Base-by-base conservation (phyloP, 768 basidiomycete genomes). In the Fomitopsis serialis region DNA sequence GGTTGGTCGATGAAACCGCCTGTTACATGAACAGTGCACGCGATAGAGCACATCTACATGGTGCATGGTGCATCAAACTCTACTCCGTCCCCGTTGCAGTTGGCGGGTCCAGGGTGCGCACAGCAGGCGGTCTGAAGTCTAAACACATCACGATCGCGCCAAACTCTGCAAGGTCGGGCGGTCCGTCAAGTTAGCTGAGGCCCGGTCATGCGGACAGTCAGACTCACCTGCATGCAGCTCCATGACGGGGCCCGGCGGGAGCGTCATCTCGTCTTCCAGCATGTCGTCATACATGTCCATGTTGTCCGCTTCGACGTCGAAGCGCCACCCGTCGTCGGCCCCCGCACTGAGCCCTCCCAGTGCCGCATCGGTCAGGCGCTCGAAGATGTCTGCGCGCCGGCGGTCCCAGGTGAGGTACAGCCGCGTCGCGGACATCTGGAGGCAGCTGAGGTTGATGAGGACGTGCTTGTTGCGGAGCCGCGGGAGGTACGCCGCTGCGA, bases 341-440 rank as follows among this genome's bases (percentile, higher is more conserved):
- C 29, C 29, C 6, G 29, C 6, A 5, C 29, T 32, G 29, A 5
- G 29, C 29, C 29, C 29, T 11, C 29, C 5, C 29, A 6, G 29
- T 32, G 29, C 29, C 29, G 29, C 6, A 6, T 32, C 29, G 29
- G 29, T 5, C 11, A 32, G 6, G 29, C 29, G 19, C 37, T 40
- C 19, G 37, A 40, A 15, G 19, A 40, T 40, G 19, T 40, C 37
- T 6, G 37, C 37, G 37, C 37, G 37, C 8, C 37, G 37, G 15
- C 19, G 13, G 37, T 40, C 54, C 57, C 61, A 66, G 9, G 62
- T 57, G 24, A 68, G 55, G 51, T 56, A 64, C 29, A 68, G 51
- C 52, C 50, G 58, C 27, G 61, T 56, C 44, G 59, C 60, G 43
- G 67, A 63, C 59, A 68, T 60, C 52, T 68, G 67, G 29, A 66